phyloP scores from a whole-genome alignment of 1,284 basidiomycete genomes.

The Pseudozyma pruni region DNA sequence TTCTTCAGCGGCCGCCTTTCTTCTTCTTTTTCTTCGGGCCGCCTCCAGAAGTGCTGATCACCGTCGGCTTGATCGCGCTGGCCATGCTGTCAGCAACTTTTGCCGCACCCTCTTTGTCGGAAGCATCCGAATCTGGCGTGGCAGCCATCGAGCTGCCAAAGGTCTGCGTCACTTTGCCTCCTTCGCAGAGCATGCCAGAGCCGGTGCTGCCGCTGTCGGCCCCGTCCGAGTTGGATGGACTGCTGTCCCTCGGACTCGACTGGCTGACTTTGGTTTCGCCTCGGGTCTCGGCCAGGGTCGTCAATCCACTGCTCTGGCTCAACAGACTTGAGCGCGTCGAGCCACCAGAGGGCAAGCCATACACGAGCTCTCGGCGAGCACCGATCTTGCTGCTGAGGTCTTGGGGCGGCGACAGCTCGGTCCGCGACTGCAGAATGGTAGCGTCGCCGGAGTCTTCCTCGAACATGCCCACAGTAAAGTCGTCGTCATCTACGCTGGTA shows the following conservation, averaged over 20 bases:
- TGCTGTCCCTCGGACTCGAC: constrained; percentile 10
- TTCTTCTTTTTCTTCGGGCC: constrained; percentile 33
- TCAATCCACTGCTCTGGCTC: constrained; percentile 29
- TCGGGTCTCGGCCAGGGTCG: constrained; percentile 9
- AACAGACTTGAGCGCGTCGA: constrained; percentile 38
- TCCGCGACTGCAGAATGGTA: constrained; percentile 12
- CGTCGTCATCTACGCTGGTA: constrained; percentile 34
- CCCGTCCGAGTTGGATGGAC: constrained; percentile 24
- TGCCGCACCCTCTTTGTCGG: background rate
- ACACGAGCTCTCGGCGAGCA: constrained; percentile 23
- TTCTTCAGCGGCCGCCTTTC: constrained; percentile 33
- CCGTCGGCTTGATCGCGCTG: background rate
- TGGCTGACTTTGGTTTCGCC: constrained; percentile 1
- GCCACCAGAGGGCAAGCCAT: constrained; percentile 27
- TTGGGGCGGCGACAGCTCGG: constrained; percentile 6
- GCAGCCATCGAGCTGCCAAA: background rate
- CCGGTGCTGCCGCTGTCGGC: constrained; percentile 21
- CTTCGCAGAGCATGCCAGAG: constrained; percentile 35
- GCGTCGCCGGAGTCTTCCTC: constrained; percentile 30
- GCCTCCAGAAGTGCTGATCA: constrained; percentile 24
- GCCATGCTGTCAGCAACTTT: background rate
- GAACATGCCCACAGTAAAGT: constrained; percentile 39
- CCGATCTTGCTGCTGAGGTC: background rate
- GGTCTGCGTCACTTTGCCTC: constrained; percentile 35
- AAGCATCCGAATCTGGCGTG: constrained; percentile 1